phyloP scores from a whole-genome alignment of 2,329 filamentous ascomycete species.

The Chaetomium globosum region DNA sequence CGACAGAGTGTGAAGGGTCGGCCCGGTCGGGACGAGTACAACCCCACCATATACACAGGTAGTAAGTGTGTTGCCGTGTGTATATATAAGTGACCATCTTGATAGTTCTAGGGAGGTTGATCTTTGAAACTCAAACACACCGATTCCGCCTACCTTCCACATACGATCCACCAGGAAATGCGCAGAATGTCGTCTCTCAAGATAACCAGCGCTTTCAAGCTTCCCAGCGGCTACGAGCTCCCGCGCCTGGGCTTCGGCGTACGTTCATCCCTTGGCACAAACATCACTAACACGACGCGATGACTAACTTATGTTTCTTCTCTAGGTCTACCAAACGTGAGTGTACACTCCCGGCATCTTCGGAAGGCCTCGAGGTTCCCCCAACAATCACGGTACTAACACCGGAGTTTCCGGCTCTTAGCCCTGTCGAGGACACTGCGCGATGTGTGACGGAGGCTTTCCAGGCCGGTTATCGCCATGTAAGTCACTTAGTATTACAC shows the following conservation, averaged over 20 bases:
- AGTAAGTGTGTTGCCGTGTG: too few species aligned
- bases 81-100: neutral
- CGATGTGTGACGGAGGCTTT: slow-evolving; percentile 51
- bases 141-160: neutral
- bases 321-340: slow-evolving; percentile 58
- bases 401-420: neutral
- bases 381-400: neutral
- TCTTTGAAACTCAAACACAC: neutral
- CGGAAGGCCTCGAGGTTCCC: neutral
- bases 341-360: neutral
- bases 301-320: neutral
- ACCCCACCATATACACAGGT: too few species aligned
- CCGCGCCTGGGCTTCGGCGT: slow-evolving; percentile 59
- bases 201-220: slow-evolving; percentile 54
- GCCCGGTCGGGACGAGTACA: neutral
- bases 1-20: neutral
- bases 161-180: neutral
- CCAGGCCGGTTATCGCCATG: slow-evolving; percentile 57
- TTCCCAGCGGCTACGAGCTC: slow-evolving; percentile 58
- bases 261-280: slow-evolving; percentile 20
- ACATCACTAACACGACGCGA: neutral
- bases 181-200: slow-evolving; percentile 52
- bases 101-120: neutral
- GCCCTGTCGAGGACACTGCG: slow-evolving; percentile 41
- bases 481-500: slow-evolving; percentile 38